These are phyloP conservation scores for Podospora didyma DNA, from an alignment of 495 filamentous ascomycete genomes.

Conservation along the genomic window DNA sequence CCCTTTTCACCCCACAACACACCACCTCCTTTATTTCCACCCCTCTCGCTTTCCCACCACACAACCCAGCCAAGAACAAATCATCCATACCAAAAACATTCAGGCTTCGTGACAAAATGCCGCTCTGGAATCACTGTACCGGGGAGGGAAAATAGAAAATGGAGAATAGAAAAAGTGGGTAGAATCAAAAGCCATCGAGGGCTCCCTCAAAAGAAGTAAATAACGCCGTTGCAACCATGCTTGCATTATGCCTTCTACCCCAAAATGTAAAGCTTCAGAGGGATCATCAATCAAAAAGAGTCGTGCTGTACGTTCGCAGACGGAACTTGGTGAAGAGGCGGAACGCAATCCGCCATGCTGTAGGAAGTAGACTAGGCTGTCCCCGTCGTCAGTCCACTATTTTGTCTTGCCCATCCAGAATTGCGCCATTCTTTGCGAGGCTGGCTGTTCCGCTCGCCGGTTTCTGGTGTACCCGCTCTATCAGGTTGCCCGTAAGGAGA, in stretches of 20 bases:
- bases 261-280: neutral
- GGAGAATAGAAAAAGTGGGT: neutral
- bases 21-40: no score
- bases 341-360: neutral
- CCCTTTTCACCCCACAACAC: no score
- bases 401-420: conserved; percentile 46
- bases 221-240: neutral
- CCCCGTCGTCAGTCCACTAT: conserved; percentile 32
- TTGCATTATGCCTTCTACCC: neutral
- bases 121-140: conserved; percentile 1
- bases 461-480: conserved; percentile 22
- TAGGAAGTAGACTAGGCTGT: conserved; percentile 20
- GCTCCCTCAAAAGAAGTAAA: neutral
- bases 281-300: neutral
- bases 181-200: neutral
- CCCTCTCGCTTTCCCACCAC: no score
- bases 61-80: no score
- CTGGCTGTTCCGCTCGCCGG: conserved; percentile 29
- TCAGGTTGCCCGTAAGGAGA: conserved; percentile 26
- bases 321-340: neutral
- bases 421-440: conserved; percentile 49
- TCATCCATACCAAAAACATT: conserved; percentile 1
- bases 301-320: no score
- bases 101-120: neutral
- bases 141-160: neutral